Percentiles rank a stretch among this genome's conserved stretches.
Evolutionary conservation across 169 alveolate species (phyloP).

Genomic region (Neospora caninum): DNA sequence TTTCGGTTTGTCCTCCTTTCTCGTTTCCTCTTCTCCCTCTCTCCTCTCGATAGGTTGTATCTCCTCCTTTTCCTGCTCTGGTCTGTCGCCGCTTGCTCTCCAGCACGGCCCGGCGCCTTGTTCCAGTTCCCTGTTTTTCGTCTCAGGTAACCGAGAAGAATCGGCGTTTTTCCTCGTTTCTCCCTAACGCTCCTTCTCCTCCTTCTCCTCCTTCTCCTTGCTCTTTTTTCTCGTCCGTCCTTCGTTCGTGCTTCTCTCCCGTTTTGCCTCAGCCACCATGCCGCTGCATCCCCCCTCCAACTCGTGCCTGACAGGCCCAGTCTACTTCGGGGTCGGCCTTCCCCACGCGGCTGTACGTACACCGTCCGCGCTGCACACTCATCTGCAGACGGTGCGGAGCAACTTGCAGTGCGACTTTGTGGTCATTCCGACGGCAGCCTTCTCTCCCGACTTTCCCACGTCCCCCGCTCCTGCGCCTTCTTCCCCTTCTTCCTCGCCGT

Average conservation of each 20-base stretch:
- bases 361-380: not conserved
- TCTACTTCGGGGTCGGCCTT: constrained; percentile 10
- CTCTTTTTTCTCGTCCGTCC: not conserved
- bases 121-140: no score
- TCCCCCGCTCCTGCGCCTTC: not conserved
- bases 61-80: no score
- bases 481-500: not conserved
- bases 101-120: no score
- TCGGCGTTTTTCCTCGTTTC: not conserved
- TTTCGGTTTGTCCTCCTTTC: no score
- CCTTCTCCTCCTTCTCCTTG: not conserved
- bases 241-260: not conserved
- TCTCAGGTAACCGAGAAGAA: not conserved
- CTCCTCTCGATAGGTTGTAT: no score
- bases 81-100: no score
- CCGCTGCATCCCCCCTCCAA: constrained; percentile 33
- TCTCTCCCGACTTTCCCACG: not conserved
- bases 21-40: no score
- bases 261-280: not conserved
- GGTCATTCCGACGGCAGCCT: constrained; percentile 35
- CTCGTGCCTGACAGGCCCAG: constrained; percentile 15
- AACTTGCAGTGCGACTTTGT: constrained; percentile 21
- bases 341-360: constrained; percentile 18
- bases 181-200: not conserved
- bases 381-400: not conserved